Evolutionary conservation across 1,284 basidiomycete species (phyloP).

Genomic region (Pterulicium gracile): DNA sequence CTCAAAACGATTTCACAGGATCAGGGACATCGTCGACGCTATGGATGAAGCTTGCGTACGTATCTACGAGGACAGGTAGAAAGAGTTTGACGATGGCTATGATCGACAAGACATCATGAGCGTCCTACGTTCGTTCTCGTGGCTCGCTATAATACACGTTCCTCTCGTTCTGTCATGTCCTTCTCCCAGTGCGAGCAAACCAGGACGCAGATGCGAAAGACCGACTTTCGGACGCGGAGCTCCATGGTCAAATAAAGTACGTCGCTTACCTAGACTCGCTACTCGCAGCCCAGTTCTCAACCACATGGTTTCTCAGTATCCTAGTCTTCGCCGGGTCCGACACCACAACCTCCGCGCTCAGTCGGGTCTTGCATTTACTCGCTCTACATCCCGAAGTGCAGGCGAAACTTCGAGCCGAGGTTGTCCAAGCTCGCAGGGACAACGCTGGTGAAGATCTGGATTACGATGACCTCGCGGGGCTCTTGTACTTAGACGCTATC

Average conservation of each 20-base stretch:
- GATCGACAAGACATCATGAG: constrained; percentile 17
- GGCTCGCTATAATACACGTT: too few species aligned
- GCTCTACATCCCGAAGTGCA: constrained; percentile 22
- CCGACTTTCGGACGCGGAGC: constrained; percentile 20
- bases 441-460: constrained; percentile 16
- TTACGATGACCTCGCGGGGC: constrained; percentile 22
- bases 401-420: constrained; percentile 23
- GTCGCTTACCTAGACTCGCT: constrained; percentile 4
- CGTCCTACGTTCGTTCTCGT: constrained; percentile 10
- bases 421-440: constrained; percentile 17
- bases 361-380: constrained; percentile 25
- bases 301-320: constrained; percentile 15
- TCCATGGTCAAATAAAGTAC: constrained; percentile 23
- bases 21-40: neutral
- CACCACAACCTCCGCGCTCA: constrained; percentile 25
- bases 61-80: neutral
- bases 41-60: neutral
- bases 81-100: constrained; percentile 6
- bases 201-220: constrained; percentile 17
- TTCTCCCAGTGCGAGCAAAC: constrained; percentile 19
- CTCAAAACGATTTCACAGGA: neutral
- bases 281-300: neutral
- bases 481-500: constrained; percentile 28
- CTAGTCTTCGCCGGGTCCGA: constrained; percentile 27
- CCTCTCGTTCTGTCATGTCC: neutral